Percentiles rank a stretch among this genome's conserved stretches.
These are phyloP conservation scores for Zopfochytrium polystomum DNA, from an alignment of 371 early-diverging fungal genomes.

Conservation along the genomic window DNA sequence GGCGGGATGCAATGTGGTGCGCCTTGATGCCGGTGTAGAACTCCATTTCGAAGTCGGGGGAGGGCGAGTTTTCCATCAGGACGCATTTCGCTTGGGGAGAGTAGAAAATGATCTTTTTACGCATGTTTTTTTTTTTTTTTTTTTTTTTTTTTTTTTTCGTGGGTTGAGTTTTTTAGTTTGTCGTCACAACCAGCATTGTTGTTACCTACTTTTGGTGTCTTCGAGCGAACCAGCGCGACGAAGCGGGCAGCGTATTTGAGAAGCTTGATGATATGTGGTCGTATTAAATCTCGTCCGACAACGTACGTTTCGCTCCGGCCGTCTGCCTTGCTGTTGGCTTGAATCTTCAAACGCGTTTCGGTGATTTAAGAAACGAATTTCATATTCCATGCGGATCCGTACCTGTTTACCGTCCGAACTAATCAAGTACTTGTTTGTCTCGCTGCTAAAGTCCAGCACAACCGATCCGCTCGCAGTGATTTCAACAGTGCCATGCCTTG, in stretches of 20 bases:
- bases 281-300: too few relatives aligned
- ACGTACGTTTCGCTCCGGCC: too few relatives aligned
- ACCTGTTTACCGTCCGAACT: too few relatives aligned
- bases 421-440: conserved; percentile 38
- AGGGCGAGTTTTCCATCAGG: conserved; percentile 59
- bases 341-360: too few relatives aligned
- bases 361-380: too few relatives aligned
- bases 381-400: too few relatives aligned
- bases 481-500: conserved; percentile 48
- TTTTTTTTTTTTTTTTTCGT: too few relatives aligned
- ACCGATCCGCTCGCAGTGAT: conserved; percentile 41
- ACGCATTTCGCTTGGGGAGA: conserved; percentile 62
- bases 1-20: conserved; percentile 19
- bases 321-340: too few relatives aligned
- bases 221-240: conserved; percentile 47
- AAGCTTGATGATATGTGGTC: conserved; percentile 29
- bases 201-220: conserved; percentile 49
- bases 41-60: conserved; percentile 50
- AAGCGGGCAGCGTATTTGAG: conserved; percentile 44
- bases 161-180: neutral
- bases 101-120: conserved; percentile 50
- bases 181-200: neutral
- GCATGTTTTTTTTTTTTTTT: too few relatives aligned
- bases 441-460: conserved; percentile 41
- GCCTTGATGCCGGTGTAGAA: conserved; percentile 54